Conservation (phyloP, 768 basidiomycete species). For the Boletus pseudo-olivaceus region DNA sequence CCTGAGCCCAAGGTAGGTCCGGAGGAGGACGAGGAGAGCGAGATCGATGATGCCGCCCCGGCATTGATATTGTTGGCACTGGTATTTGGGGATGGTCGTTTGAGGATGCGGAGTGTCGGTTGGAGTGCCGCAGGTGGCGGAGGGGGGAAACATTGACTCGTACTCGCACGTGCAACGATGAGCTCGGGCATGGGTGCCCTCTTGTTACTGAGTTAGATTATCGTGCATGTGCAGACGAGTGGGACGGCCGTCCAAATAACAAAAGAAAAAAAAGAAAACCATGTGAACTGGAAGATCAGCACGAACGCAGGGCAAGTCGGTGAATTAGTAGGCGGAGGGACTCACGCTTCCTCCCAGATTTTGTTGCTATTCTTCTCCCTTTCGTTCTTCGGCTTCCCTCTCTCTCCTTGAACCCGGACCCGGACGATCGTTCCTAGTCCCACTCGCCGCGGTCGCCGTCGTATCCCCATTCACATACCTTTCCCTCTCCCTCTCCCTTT, state of each 20-base stretch:
- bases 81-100: slow-evolving; percentile 48
- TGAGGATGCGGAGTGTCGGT: slow-evolving; percentile 65
- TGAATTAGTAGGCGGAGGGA: slow-evolving; percentile 8
- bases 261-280: neutral
- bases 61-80: neutral
- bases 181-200: slow-evolving; percentile 67
- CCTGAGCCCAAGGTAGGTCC: slow-evolving; percentile 3
- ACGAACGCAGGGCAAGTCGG: slow-evolving; percentile 1
- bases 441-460: neutral
- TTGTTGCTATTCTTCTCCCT: slow-evolving; percentile 35
- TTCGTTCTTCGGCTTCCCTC: neutral
- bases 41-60: neutral
- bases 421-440: neutral
- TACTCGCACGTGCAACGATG: slow-evolving; percentile 41
- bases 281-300: slow-evolving; percentile 13
- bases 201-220: slow-evolving; percentile 44
- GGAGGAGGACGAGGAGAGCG: slow-evolving; percentile 16
- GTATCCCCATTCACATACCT: neutral
- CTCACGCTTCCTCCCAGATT: slow-evolving; percentile 74
- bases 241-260: neutral
- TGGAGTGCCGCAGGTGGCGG: slow-evolving; percentile 57
- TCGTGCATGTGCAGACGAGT: neutral
- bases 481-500: too few species aligned
- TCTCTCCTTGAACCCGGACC: neutral
- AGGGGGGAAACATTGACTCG: slow-evolving; percentile 39